A percentile compares a stretch with the other conserved stretches of the same genome.
These are phyloP conservation scores for Pseudozyma thailandica DNA, from an alignment of 1,284 basidiomycete genomes.

Conservation along the genomic window DNA sequence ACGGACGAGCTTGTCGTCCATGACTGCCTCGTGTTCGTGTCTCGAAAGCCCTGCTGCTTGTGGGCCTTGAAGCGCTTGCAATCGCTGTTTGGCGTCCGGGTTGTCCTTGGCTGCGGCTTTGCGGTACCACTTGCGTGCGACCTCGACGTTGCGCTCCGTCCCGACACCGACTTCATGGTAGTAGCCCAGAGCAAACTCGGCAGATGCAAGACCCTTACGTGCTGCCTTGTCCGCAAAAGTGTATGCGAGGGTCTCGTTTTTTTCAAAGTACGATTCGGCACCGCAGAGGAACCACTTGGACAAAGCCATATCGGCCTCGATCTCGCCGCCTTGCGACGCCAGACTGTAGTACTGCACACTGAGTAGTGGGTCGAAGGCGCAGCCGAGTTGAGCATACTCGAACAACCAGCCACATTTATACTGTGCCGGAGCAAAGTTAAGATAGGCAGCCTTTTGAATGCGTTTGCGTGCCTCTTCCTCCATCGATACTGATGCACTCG, in stretches of 20 bases:
- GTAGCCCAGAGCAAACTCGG: conserved; percentile 94
- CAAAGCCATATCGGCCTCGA: conserved; percentile 93
- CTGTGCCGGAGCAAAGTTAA: conserved; percentile 87
- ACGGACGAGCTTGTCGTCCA: conserved; percentile 82
- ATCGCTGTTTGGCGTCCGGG: conserved; percentile 79
- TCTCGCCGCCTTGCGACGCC: conserved; percentile 76
- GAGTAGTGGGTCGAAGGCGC: conserved; percentile 86
- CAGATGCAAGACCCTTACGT: conserved; percentile 79
- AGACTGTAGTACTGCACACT: conserved; percentile 89
- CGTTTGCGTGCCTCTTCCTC: conserved; percentile 52
- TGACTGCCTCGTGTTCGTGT: conserved; percentile 81
- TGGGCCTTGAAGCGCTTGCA: conserved; percentile 75
- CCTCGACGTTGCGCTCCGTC: conserved; percentile 73
- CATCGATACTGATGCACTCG: conserved; percentile 59
- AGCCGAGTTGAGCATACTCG: conserved; percentile 87
- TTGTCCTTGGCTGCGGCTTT: conserved; percentile 81
- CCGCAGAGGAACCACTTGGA: conserved; percentile 96
- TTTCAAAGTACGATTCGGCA: conserved; percentile 81
- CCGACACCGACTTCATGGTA: conserved; percentile 78
- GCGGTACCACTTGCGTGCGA: conserved; percentile 77
- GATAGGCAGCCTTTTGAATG: conserved; percentile 84
- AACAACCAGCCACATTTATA: conserved; percentile 88
- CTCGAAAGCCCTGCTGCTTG: conserved; percentile 73
- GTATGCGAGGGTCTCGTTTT: conserved; percentile 86
- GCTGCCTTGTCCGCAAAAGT: conserved; percentile 94